Evolutionary conservation across 805 yeast species (phyloP).

Genomic region (Huiozyma sinensis): DNA sequence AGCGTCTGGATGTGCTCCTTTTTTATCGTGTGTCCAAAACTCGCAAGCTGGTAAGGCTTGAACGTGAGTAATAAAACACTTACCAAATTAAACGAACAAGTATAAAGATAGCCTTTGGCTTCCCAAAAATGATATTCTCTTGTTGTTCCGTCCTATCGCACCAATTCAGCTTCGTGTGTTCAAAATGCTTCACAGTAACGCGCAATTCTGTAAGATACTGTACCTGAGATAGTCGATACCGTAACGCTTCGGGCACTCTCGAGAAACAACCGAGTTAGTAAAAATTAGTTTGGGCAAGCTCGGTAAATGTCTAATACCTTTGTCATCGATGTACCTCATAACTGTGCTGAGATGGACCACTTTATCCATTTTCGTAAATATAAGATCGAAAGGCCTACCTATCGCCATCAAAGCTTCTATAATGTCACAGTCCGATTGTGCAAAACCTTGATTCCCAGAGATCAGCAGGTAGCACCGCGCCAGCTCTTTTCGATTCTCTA

Average conservation of each 20-base stretch:
- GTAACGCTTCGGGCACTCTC: constrained; percentile 29
- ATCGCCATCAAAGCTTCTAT: constrained; percentile 37
- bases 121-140: too few species aligned
- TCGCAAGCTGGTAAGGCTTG: too few species aligned
- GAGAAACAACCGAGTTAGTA: constrained; percentile 38
- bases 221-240: constrained; percentile 47
- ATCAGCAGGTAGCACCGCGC: constrained; percentile 51
- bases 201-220: constrained; percentile 45
- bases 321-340: constrained; percentile 28
- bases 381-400: constrained; percentile 63
- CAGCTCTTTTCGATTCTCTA: constrained; percentile 43
- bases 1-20: too few species aligned
- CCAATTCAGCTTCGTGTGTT: too few species aligned
- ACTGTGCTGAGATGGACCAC: constrained; percentile 31
- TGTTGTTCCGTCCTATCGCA: too few species aligned
- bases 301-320: constrained; percentile 32
- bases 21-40: too few species aligned
- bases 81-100: too few species aligned
- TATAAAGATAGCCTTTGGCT: too few species aligned
- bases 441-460: constrained; percentile 50
- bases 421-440: constrained; percentile 44
- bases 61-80: too few species aligned
- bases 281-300: constrained; percentile 37
- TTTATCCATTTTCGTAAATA: constrained; percentile 69
- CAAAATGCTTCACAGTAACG: constrained; percentile 8